Evolutionary conservation across 257 asterid genomes (phyloP), one percentile per base, ranked within the genome.

Genomic region (Solanum neorickii): DNA sequence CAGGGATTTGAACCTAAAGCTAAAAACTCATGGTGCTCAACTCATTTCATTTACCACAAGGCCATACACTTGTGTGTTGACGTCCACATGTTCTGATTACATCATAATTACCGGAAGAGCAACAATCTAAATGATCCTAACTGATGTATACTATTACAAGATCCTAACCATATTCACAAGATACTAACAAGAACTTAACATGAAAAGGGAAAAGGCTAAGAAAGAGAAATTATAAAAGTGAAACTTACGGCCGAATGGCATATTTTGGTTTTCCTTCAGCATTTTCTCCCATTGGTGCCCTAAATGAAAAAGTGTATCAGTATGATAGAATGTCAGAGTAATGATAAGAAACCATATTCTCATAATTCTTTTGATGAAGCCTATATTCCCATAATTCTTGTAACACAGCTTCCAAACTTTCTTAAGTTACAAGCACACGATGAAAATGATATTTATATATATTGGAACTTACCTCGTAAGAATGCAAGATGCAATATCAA

Each of bases 401-500:
- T 31, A 80, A 47, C 84, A 80, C 82, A 56, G 52, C 59, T 87
- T 87, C 80, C 78, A 41, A 72, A 59, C 84, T 42, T 82, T 56
- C 49, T 10, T 33, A 13, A 33, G 87, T 73, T 83, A 44, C 80
- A 52, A 88, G 73, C 83, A 86, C 42, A 82, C 33, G 7, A 73
- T 12, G 31, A n/a, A 72, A 82, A 86, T 76, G 73, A 72, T 33
- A 83, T 85, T 86, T 59, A 89, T 86, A 75, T 77, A 87, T 73
- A 29, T 33, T 72, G 69, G 12, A 69, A 89, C 82, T 80, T 91
- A 96, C 99, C 99, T 94, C 3, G 98, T 96, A 84, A 96, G 87
- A 82, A 97, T 65, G 93, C 98, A 97, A 82, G 99, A 97, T 80
- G 99, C 98, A 89, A 95, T 94, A 94, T 94, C 93, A 89, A 97